Evolutionary conservation across 345 rosid species (phyloP), one percentile per base, ranked within the genome.

Genomic region (Linum tenue): DNA sequence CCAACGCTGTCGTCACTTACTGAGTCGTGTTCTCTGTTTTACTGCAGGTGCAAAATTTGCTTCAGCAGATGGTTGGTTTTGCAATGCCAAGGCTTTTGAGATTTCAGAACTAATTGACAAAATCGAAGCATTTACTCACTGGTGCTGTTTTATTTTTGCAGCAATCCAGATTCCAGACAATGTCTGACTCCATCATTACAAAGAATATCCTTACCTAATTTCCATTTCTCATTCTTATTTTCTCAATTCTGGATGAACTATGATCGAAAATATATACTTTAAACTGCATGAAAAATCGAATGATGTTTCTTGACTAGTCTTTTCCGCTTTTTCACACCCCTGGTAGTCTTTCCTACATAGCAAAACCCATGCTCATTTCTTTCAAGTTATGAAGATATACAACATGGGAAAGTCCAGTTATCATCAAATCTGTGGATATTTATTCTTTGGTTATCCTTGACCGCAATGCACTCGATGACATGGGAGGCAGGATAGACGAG

Each of bases 401-500:
- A 5, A 43, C 50, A 43, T 43, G 50, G 3, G 50, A 5, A 43
- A 43, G 50, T 43, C 50, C 6, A 1, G 6, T 43, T 43, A 43
- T n/a, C 5, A 16, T 16, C 35, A n/a, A 14, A 37, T 57, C 3
- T 56, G 22, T 56, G 59, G n/a, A 56, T 56, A 6, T n/a, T 56
- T 16, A n/a, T 5, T 56, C 7, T n/a, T 56, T 56, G 12, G 2
- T 48, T 48, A 8, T 56, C 59, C 36, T 56, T 56, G 36, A 56
- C 59, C 16, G 35, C 22, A 22, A 56, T 56, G 31, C 31, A 56
- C 35, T 56, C 16, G 59, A 56, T 16, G 59, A 56, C 36, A 92
- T 89, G 96, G 94, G 91, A 69, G 69, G 56, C 73, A 81, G 86
- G 76, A 87, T 89, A 63, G 85, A 86, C 67, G 59, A 56, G 59